These are phyloP conservation scores for Erythrophleum ivorense DNA, from an alignment of 331 rosid species.

Conservation along the genomic window DNA sequence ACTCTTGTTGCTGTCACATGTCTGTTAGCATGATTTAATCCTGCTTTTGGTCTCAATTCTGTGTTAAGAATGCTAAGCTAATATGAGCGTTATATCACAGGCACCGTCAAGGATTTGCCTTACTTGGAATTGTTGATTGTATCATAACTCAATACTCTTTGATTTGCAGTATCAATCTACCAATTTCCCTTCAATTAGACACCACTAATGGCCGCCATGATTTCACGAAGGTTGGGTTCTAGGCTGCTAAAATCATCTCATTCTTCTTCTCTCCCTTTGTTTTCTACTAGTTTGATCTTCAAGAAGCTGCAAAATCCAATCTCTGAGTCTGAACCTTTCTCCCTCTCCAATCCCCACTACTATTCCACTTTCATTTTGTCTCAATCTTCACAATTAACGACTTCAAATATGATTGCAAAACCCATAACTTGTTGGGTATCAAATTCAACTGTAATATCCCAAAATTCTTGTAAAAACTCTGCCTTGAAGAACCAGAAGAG, in stretches of 20 bases:
- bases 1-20: neutral
- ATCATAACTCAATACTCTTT: neutral
- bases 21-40: neutral
- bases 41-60: neutral
- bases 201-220: slow-evolving; percentile 52
- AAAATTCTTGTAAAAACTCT: neutral
- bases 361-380: neutral
- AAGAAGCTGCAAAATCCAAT: neutral
- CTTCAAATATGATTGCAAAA: neutral
- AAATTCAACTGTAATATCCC: neutral
- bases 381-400: neutral
- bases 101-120: neutral
- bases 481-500: neutral
- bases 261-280: slow-evolving; percentile 18
- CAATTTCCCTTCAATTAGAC: neutral
- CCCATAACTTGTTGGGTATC: slow-evolving; percentile 1
- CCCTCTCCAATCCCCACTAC: neutral
- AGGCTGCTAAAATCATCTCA: slow-evolving; percentile 33
- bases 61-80: neutral
- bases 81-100: neutral
- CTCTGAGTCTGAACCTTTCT: neutral
- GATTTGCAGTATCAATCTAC: neutral
- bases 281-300: slow-evolving; percentile 3
- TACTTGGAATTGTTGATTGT: neutral
- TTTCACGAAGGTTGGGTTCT: slow-evolving; percentile 52